Evolutionary conservation across 2,329 filamentous ascomycete species (phyloP).

Genomic region (Fonsecaea monophora): DNA sequence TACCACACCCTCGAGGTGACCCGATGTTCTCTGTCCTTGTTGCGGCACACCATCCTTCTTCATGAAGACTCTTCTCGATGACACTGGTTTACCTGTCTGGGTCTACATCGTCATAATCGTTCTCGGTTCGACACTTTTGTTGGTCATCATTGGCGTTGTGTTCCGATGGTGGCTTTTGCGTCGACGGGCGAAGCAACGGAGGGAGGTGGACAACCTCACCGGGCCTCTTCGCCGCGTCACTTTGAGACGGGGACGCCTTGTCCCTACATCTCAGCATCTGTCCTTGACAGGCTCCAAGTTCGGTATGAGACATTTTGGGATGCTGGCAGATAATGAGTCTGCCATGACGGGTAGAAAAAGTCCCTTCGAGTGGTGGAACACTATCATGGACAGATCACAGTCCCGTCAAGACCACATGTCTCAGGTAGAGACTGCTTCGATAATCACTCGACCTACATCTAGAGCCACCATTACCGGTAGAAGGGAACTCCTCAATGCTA

Average conservation of each 20-base stretch:
- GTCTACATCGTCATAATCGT: constrained; percentile 39
- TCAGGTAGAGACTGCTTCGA: constrained; percentile 32
- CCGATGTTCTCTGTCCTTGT: constrained; percentile 26
- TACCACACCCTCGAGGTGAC: constrained; percentile 1
- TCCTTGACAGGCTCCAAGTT: constrained; percentile 42
- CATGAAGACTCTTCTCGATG: constrained; percentile 38
- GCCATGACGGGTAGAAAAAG: constrained; percentile 37
- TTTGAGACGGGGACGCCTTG: constrained; percentile 38
- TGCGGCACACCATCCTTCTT: constrained; percentile 21
- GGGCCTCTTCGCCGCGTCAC: constrained; percentile 39
- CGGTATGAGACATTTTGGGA: constrained; percentile 38
- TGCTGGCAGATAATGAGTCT: constrained; percentile 36
- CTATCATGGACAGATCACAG: constrained; percentile 38
- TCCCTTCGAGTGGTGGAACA: constrained; percentile 41
- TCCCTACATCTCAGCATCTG: constrained; percentile 39
- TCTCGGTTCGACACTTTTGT: constrained; percentile 34
- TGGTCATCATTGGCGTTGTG: constrained; percentile 28
- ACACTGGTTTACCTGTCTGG: constrained; percentile 38
- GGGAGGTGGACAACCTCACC: constrained; percentile 32
- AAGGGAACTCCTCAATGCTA: constrained; percentile 21
- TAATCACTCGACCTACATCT: constrained; percentile 26
- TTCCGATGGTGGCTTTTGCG: constrained; percentile 31
- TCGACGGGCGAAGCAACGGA: constrained; percentile 22
- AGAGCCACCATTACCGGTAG: constrained; percentile 25
- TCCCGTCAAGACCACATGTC: constrained; percentile 35